Percentiles rank a stretch among this genome's conserved stretches.
These are phyloP conservation scores for Chaetomium olivaceum DNA, from an alignment of 2,329 filamentous ascomycete genomes.

Conservation along the genomic window DNA sequence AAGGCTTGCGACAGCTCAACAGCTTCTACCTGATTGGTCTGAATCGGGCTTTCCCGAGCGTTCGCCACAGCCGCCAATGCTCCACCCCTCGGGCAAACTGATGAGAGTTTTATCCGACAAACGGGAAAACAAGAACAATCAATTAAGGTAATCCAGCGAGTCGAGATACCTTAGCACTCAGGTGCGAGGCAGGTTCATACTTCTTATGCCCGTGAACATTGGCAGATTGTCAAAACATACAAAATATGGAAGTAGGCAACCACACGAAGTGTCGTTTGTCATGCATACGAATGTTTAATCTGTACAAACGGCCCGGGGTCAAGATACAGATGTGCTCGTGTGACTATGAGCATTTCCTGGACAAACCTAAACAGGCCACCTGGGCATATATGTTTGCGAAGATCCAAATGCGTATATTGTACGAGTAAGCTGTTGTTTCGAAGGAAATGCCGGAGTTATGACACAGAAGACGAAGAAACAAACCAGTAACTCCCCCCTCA, in stretches of 20 bases:
- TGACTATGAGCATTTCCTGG: not conserved
- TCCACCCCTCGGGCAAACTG: no score
- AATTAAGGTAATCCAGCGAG: no score
- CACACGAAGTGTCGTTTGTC: no score
- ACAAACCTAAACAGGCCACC: not conserved
- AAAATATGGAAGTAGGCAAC: no score
- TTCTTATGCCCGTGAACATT: not conserved
- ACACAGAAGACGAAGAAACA: not conserved
- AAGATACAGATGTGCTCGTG: not conserved
- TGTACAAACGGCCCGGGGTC: no score
- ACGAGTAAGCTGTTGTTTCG: not conserved
- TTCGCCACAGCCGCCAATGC: not conserved
- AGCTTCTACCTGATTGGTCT: not conserved
- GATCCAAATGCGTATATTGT: not conserved
- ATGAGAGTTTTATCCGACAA: not conserved
- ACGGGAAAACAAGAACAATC: no score
- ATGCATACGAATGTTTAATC: no score
- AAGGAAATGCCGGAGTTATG: not conserved
- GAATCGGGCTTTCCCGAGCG: not conserved
- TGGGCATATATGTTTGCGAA: not conserved
- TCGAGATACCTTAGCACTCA: not conserved
- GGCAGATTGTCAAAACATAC: not conserved
- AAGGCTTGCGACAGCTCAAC: slow-evolving; percentile 3
- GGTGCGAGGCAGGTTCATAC: not conserved
- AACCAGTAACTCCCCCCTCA: not conserved